Conservation (phyloP, 345 rosid species). For the Erucastrum elatum region DNA sequence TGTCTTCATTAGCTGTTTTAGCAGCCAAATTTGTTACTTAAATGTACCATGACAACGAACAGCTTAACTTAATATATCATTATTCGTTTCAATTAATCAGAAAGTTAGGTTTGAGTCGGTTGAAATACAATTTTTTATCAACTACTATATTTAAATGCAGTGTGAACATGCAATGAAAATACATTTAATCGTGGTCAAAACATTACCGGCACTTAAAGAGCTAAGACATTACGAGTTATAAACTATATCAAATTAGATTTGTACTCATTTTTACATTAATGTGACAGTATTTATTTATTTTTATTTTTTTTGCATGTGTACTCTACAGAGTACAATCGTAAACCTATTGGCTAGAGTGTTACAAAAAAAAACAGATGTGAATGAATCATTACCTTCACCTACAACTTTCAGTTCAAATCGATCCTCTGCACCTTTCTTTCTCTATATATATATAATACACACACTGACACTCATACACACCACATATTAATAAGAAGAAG, state of each 20-base stretch:
- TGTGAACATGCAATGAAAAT: slow-evolving; percentile 33
- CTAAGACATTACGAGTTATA: background rate
- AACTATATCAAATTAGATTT: background rate
- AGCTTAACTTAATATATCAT: background rate
- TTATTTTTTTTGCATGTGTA: background rate
- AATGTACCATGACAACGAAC: slow-evolving; percentile 25
- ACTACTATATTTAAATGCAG: slow-evolving; percentile 1
- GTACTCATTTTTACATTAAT: background rate
- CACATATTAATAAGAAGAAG: background rate
- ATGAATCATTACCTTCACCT: slow-evolving; percentile 2
- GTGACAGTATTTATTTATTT: background rate
- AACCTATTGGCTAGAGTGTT: background rate
- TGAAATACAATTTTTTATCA: background rate
- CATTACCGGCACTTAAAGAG: slow-evolving; percentile 29
- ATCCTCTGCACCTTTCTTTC: slow-evolving; percentile 7
- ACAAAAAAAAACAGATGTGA: background rate
- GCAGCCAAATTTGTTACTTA: slow-evolving; percentile 12
- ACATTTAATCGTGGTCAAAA: slow-evolving; percentile 6
- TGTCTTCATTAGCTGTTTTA: slow-evolving; percentile 27
- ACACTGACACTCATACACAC: background rate
- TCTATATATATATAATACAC: slow-evolving; percentile 3
- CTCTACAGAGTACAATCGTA: background rate
- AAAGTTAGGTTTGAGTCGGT: slow-evolving; percentile 33
- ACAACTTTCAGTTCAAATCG: slow-evolving; percentile 7
- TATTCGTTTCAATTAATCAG: slow-evolving; percentile 9